Percentiles rank a stretch among this genome's conserved stretches.
Evolutionary conservation across 768 basidiomycete genomes (phyloP).

Genomic region (Scleroderma bovista): DNA sequence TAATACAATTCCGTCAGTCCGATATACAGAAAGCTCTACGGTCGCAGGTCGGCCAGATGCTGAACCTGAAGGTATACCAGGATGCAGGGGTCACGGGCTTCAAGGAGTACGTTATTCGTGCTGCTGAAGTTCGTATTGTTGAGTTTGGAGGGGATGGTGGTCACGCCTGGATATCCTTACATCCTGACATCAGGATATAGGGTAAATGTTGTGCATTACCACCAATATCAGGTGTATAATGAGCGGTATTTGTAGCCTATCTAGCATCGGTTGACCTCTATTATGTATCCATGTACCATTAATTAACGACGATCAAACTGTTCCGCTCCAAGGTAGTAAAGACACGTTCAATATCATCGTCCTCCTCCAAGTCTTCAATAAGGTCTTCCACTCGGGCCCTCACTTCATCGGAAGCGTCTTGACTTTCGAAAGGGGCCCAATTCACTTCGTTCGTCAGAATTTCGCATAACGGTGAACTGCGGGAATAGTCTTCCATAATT

Average conservation of each 20-base stretch:
- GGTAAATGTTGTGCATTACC: background rate
- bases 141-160: constrained; percentile 36
- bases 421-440: constrained; percentile 46
- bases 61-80: constrained; percentile 32
- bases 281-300: constrained; percentile 5
- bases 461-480: constrained; percentile 28
- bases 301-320: constrained; percentile 16
- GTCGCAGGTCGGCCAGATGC: constrained; percentile 30
- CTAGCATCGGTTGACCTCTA: background rate
- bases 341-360: constrained; percentile 54
- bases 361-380: constrained; percentile 47
- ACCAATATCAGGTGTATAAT: no score
- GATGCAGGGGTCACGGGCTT: constrained; percentile 38
- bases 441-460: constrained; percentile 47
- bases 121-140: constrained; percentile 35
- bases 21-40: constrained; percentile 33
- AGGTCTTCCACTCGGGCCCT: constrained; percentile 36
- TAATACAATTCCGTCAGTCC: constrained; percentile 27
- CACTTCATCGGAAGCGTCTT: constrained; percentile 35
- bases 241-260: no score
- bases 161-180: constrained; percentile 32
- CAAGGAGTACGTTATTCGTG: constrained; percentile 35
- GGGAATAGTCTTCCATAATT: constrained; percentile 22
- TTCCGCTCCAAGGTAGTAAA: constrained; percentile 47
- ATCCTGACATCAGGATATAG: constrained; percentile 18